phyloP scores from a whole-genome alignment of 257 asterid species.

The Capsicum chinense region DNA sequence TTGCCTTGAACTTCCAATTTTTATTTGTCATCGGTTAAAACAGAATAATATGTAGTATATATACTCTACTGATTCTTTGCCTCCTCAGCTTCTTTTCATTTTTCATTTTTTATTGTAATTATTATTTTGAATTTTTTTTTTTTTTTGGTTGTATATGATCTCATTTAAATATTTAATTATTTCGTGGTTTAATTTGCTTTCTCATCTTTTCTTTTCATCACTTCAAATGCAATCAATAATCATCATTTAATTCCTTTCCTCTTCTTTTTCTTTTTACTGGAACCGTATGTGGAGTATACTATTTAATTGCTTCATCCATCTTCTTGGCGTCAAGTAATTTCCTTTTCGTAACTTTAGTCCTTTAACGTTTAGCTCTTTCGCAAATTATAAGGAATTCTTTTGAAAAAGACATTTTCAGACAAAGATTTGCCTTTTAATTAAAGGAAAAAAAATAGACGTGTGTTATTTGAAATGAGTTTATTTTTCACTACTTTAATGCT shows the following conservation, averaged over 20 bases:
- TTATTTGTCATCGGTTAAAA: not conserved
- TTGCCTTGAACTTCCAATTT: not conserved
- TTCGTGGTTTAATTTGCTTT: not conserved
- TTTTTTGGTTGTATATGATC: not conserved
- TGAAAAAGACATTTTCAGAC: not conserved
- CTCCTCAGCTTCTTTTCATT: too few species aligned
- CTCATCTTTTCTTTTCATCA: not conserved
- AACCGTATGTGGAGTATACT: not conserved
- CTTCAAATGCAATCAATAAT: not conserved
- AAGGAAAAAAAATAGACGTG: not conserved
- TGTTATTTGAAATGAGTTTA: not conserved
- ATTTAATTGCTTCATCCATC: constrained; percentile 7
- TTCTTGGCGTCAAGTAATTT: not conserved
- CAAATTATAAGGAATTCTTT: not conserved
- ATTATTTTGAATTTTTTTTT: too few species aligned
- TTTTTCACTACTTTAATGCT: not conserved
- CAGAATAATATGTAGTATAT: too few species aligned
- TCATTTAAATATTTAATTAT: not conserved
- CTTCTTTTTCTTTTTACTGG: not conserved
- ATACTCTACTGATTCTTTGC: too few species aligned
- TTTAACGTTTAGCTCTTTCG: not conserved
- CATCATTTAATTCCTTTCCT: not conserved
- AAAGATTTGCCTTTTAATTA: not conserved
- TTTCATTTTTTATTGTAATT: too few species aligned
- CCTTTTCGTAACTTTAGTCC: not conserved